These are phyloP conservation scores for Alnus rubra DNA, from an alignment of 306 rosid genomes.

Conservation along the genomic window DNA sequence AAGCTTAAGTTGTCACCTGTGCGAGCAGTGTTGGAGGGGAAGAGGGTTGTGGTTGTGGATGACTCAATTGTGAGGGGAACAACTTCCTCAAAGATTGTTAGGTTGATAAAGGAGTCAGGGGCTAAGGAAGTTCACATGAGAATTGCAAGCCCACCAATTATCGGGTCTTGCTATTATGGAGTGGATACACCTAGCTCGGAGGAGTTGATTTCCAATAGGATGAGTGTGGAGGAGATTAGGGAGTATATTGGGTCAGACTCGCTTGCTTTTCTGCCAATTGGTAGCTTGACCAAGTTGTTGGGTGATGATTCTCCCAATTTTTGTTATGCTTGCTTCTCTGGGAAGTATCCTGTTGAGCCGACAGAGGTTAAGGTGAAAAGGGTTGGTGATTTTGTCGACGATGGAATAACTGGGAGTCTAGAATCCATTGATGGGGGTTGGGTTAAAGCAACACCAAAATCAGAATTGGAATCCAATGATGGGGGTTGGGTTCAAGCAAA, in stretches of 20 bases:
- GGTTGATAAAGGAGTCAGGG: constrained; percentile 89
- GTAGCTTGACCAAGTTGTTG: constrained; percentile 57
- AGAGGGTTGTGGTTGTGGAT: constrained; percentile 94
- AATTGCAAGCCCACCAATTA: constrained; percentile 92
- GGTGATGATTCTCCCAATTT: constrained; percentile 54
- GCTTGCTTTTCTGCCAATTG: constrained; percentile 80
- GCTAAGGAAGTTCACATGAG: constrained; percentile 99
- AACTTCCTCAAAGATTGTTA: constrained; percentile 85
- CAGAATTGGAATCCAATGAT: too few relatives aligned
- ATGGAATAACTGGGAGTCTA: constrained; percentile 83
- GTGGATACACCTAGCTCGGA: constrained; percentile 96
- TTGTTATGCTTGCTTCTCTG: constrained; percentile 94
- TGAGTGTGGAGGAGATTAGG: constrained; percentile 82
- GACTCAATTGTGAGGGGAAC: constrained; percentile 97
- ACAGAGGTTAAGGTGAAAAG: constrained; percentile 82
- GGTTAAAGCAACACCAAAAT: constrained; percentile 80
- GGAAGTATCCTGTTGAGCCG: constrained; percentile 92
- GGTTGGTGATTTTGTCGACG: constrained; percentile 91
- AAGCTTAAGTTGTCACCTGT: constrained; percentile 82
- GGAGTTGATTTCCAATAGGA: constrained; percentile 89
- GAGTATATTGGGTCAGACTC: constrained; percentile 87
- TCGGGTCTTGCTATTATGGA: constrained; percentile 89
- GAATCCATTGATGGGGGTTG: constrained; percentile 84
- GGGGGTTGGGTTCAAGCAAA: too few relatives aligned
- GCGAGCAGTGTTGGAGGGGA: constrained; percentile 85